Percentiles rank a stretch among this genome's conserved stretches.
Evolutionary conservation across 1,284 basidiomycete species (phyloP).

Genomic region (Boletus calvinii): DNA sequence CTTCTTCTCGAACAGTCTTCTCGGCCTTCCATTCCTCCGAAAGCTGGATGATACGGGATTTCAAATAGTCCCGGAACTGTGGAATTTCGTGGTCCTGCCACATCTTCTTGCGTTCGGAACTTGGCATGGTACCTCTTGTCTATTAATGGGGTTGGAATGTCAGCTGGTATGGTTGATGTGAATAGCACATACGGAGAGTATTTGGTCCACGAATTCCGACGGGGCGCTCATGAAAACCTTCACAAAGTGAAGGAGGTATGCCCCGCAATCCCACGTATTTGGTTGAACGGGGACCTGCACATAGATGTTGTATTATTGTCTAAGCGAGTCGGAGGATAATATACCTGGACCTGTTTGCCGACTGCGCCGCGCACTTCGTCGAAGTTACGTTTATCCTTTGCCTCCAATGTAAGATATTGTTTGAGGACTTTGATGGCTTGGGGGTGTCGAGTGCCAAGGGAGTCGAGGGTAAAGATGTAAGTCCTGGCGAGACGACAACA

Average conservation of each 20-base stretch:
- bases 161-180: neutral
- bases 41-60: conserved; percentile 35
- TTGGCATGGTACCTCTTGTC: conserved; percentile 33
- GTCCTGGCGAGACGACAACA: conserved; percentile 47
- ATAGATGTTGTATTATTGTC: neutral
- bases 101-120: conserved; percentile 38
- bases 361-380: conserved; percentile 43
- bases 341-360: conserved; percentile 50
- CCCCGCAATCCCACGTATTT: conserved; percentile 85
- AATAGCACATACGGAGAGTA: conserved; percentile 41
- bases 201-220: conserved; percentile 41
- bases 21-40: conserved; percentile 45
- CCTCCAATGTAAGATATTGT: conserved; percentile 77
- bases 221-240: conserved; percentile 67
- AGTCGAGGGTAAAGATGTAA: conserved; percentile 86
- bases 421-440: conserved; percentile 62
- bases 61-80: conserved; percentile 38
- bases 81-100: conserved; percentile 48
- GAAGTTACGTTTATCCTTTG: conserved; percentile 68
- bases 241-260: conserved; percentile 82
- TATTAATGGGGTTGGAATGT: conserved; percentile 18
- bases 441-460: conserved; percentile 70
- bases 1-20: conserved; percentile 35
- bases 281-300: conserved; percentile 75
- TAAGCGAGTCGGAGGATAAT: conserved; percentile 11